Conservation (phyloP, 305 asterid genomes). For the Fraxinus paxiana region DNA sequence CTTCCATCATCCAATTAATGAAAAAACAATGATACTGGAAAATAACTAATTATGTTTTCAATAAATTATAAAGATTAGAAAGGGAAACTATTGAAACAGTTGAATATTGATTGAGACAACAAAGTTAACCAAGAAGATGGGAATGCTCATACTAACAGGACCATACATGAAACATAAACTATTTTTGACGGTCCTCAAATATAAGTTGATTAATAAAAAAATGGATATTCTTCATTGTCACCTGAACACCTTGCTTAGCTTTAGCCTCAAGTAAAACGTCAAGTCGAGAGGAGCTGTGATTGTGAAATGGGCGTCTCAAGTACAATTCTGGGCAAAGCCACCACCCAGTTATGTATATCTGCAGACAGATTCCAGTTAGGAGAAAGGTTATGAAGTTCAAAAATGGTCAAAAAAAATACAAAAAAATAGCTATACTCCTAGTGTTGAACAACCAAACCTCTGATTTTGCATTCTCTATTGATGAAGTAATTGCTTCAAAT, state of each 20-base stretch:
- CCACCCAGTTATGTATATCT: constrained; percentile 99
- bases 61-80: neutral
- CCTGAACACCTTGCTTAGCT: constrained; percentile 95
- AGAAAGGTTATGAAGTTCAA: constrained; percentile 15
- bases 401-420: neutral
- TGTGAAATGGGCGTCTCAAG: constrained; percentile 74
- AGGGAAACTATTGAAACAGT: neutral
- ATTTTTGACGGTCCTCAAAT: neutral
- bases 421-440: neutral
- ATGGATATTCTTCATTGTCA: constrained; percentile 16
- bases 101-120: constrained; percentile 10
- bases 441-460: constrained; percentile 50
- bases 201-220: constrained; percentile 1
- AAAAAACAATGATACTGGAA: neutral
- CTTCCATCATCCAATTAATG: neutral
- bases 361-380: constrained; percentile 26
- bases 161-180: neutral
- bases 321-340: constrained; percentile 97
- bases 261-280: constrained; percentile 76
- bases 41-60: neutral
- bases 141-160: neutral
- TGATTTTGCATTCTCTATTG: constrained; percentile 75
- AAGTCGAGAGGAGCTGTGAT: constrained; percentile 66
- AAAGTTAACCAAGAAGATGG: constrained; percentile 8
- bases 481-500: constrained; percentile 82